phyloP scores from a whole-genome alignment of 2,329 filamentous ascomycete genomes.

The Fusarium sublunatum region DNA sequence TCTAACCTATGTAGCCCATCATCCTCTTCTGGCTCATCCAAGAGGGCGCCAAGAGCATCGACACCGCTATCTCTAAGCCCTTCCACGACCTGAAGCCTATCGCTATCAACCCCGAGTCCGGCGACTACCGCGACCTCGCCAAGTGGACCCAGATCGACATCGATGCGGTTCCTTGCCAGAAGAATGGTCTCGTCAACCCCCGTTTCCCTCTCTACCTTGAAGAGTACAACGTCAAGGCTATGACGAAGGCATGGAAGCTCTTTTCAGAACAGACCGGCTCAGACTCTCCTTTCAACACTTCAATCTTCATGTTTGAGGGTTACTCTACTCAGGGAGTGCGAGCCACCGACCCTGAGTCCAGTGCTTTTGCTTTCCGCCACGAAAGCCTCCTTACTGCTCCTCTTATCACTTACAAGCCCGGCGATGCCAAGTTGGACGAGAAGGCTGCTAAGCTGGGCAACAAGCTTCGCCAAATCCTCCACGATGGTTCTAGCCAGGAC shows the following conservation, averaged over 20 bases:
- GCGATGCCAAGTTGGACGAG: conserved; percentile 22
- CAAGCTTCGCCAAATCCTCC: conserved; percentile 31
- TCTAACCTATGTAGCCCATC: conserved; percentile 49
- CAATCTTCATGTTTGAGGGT: conserved; percentile 66
- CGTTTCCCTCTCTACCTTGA: conserved; percentile 44
- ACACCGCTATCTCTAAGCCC: conserved; percentile 55
- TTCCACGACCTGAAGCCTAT: conserved; percentile 59
- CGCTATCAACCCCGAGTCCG: conserved; percentile 41
- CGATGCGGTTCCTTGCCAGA: conserved; percentile 35
- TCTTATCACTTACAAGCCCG: conserved; percentile 37
- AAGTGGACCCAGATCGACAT: conserved; percentile 39
- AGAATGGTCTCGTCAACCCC: conserved; percentile 41
- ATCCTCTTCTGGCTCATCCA: conserved; percentile 59
- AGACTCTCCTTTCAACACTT: conserved; percentile 33
- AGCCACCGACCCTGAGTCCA: background rate
- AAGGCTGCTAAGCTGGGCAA: conserved; percentile 34
- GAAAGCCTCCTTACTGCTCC: conserved; percentile 41
- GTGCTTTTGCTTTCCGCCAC: conserved; percentile 41
- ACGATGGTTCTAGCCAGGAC: conserved; percentile 15
- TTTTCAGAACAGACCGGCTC: conserved; percentile 29
- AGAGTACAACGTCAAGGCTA: conserved; percentile 31
- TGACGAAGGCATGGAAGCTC: conserved; percentile 31
- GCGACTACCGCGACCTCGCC: conserved; percentile 41
- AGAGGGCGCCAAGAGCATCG: conserved; percentile 56
- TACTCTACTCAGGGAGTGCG: conserved; percentile 59